Evolutionary conservation across 1,139 yeast species (phyloP).

Genomic region (Yamadazyma blattariae): DNA sequence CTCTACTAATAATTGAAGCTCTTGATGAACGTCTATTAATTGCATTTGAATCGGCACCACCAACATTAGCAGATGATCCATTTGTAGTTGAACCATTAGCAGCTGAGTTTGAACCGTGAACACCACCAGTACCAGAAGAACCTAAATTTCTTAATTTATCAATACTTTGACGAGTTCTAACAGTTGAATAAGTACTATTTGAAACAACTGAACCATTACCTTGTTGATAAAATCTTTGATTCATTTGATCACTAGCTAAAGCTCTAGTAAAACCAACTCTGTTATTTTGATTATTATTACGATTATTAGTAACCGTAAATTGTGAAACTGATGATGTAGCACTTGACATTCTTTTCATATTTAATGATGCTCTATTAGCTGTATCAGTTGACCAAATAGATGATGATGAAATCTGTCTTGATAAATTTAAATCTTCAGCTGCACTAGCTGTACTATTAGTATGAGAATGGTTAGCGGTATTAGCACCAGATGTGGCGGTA

Average conservation of each 20-base stretch:
- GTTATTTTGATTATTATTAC: slow-evolving; percentile 7
- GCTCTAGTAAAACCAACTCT: slow-evolving; percentile 48
- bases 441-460: neutral
- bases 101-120: too few species aligned
- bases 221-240: slow-evolving; percentile 22
- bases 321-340: slow-evolving; percentile 32
- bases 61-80: neutral
- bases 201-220: slow-evolving; percentile 22
- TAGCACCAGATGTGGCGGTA: neutral
- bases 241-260: slow-evolving; percentile 29
- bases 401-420: slow-evolving; percentile 30
- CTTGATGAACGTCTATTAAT: slow-evolving; percentile 35
- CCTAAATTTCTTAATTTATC: slow-evolving; percentile 23
- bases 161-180: slow-evolving; percentile 29
- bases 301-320: slow-evolving; percentile 18
- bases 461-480: neutral
- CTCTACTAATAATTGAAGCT: slow-evolving; percentile 31
- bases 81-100: neutral
- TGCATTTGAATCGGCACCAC: neutral
- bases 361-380: slow-evolving; percentile 25
- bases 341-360: slow-evolving; percentile 31
- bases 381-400: slow-evolving; percentile 43
- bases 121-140: neutral
- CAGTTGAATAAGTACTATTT: slow-evolving; percentile 12
- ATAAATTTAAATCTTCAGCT: slow-evolving; percentile 15